A percentile compares a stretch with the other conserved stretches of the same genome.
These are phyloP conservation scores for Scedosporium aurantiacum DNA, from an alignment of 2,329 filamentous ascomycete species.

Conservation along the genomic window DNA sequence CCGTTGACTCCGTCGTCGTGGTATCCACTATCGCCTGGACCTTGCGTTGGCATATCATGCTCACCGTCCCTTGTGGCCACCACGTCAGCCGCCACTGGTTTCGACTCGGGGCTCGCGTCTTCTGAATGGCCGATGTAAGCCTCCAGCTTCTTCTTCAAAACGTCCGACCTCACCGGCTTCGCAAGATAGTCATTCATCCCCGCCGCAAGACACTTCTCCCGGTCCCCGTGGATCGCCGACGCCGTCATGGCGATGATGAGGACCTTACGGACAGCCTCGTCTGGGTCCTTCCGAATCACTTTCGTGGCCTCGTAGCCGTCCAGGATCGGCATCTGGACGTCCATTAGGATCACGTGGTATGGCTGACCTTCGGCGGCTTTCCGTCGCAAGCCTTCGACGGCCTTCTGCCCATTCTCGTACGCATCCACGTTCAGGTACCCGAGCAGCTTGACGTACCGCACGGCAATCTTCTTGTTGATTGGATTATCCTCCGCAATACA, in stretches of 20 bases:
- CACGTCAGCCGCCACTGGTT: background rate
- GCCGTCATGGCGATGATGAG: constrained; percentile 98
- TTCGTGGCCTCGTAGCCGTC: constrained; percentile 89
- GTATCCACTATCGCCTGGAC: background rate
- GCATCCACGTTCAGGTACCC: constrained; percentile 75
- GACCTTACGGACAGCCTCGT: constrained; percentile 67
- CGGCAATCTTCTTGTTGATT: constrained; percentile 89
- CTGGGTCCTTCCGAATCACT: constrained; percentile 63
- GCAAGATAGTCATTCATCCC: constrained; percentile 98
- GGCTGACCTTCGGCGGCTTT: constrained; percentile 61
- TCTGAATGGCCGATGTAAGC: constrained; percentile 36
- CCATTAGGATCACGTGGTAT: constrained; percentile 89
- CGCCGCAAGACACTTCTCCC: constrained; percentile 88
- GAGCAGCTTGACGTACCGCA: constrained; percentile 77
- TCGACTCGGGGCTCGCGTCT: background rate
- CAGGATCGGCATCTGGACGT: constrained; percentile 89
- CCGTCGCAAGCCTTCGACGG: constrained; percentile 71
- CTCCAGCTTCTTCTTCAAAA: constrained; percentile 72
- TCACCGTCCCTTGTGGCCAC: background rate
- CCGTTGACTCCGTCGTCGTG: background rate
- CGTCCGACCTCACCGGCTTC: constrained; percentile 83
- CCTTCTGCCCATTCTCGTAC: constrained; percentile 80
- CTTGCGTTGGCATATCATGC: background rate
- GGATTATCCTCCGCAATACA: constrained; percentile 93
- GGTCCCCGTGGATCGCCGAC: constrained; percentile 83